Evolutionary conservation across 495 filamentous ascomycete species (phyloP).

Genomic region (Neurospora pannonica): DNA sequence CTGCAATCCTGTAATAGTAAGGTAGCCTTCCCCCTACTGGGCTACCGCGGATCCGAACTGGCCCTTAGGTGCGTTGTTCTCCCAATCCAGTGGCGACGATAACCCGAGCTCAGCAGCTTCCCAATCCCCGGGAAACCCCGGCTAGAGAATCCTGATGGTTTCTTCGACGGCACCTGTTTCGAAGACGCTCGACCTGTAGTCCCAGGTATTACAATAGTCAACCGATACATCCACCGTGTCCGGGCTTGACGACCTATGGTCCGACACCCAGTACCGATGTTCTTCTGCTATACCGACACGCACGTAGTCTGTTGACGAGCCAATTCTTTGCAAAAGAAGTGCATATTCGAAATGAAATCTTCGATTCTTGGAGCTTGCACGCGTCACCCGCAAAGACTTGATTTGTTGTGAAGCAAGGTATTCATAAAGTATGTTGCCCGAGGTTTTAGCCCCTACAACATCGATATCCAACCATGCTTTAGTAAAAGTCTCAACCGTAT

Average conservation of each 20-base stretch:
- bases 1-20: too few species aligned
- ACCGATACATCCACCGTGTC: accelerated
- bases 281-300: background rate
- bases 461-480: accelerated
- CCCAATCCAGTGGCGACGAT: background rate
- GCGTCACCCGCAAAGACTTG: background rate
- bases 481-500: background rate
- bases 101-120: background rate
- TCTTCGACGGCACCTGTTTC: background rate
- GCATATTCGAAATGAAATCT: too few species aligned
- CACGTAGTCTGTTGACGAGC: background rate
- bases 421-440: background rate
- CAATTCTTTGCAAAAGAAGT: background rate
- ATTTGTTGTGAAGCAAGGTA: background rate
- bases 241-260: background rate
- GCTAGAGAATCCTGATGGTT: background rate
- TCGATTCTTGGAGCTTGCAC: too few species aligned
- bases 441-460: background rate
- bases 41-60: too few species aligned
- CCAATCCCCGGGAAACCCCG: background rate
- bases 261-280: background rate
- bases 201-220: accelerated
- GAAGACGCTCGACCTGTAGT: background rate
- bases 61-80: too few species aligned
- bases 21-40: too few species aligned